Evolutionary conservation across 2,329 filamentous ascomycete species (phyloP), one percentile per base, ranked within the genome.

Genomic region (Talaromyces sp.): DNA sequence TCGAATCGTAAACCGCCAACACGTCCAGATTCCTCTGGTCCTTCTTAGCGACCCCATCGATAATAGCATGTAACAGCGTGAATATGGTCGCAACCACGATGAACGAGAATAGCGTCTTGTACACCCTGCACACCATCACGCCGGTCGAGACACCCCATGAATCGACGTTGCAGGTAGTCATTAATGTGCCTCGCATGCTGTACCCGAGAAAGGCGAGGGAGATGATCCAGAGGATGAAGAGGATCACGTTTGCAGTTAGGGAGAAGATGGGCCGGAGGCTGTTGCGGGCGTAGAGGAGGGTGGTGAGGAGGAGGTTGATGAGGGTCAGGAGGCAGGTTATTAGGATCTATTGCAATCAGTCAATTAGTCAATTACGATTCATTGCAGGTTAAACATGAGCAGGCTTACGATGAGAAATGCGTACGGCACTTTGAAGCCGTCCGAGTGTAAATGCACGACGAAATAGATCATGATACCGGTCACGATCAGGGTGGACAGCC

Each of bases 71-170:
- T 11, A 78, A 72, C 60, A 83, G 70, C 37, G 82, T 81, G 2
- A 80, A 75, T 2, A 80, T 68, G n/a, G 68, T 63, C 6, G 81
- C 83, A 33, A 82, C 65, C 31, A 84, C 68, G 4, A 79, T 77
- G 70, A 87, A 87, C 35, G 80, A 75, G 72, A 85, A 86, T n/a
- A 86, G 73, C 11, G 82, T 80, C 72, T 87, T 87, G 78, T 86
- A 87, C 62, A 80, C 75, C 60, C 81, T 73, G 69, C 84, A 87
- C 54, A 87, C 78, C 71, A 80, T 79, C 61, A 86, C 79, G 2
- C 84, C 85, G 2, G 79, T 77, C 1, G 80, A 76, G 37, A 80
- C 80, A n/a, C 79, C 78, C 84, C 84, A 87, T 69, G 80, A 79
- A 21, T 73, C 69, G 2, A 72, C 68, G 50, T 76, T 79, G 74